A percentile compares a stretch with the other conserved stretches of the same genome.
Conservation (phyloP, 2,329 filamentous ascomycete species). For the Endothia cerciana region DNA sequence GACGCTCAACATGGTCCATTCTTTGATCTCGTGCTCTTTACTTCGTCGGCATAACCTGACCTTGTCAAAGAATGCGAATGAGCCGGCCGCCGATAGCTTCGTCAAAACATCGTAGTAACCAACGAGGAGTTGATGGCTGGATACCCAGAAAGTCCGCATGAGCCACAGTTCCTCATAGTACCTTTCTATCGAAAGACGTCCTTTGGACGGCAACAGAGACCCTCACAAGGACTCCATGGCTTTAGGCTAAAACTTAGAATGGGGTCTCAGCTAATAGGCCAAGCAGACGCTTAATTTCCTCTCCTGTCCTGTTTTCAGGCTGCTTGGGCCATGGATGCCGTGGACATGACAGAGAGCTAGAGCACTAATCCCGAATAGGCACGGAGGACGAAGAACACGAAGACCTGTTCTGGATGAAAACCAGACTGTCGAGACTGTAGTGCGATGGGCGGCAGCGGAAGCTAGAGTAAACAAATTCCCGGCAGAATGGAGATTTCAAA, state of each 20-base stretch:
- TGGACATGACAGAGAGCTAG: too few relatives aligned
- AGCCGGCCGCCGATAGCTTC: too few relatives aligned
- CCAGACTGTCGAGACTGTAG: not conserved
- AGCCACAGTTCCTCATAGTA: not conserved
- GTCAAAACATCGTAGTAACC: too few relatives aligned
- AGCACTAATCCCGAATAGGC: not conserved
- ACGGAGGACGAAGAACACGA: not conserved
- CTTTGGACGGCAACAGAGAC: not conserved
- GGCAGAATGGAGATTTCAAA: not conserved
- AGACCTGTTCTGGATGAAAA: not conserved
- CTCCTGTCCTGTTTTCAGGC: not conserved
- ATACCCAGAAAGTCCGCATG: too few relatives aligned
- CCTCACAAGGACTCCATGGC: not conserved
- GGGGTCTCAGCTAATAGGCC: not conserved
- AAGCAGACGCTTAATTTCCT: not conserved
- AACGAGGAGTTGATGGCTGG: too few relatives aligned
- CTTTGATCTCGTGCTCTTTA: too few relatives aligned
- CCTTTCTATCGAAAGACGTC: not conserved
- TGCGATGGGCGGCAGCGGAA: not conserved
- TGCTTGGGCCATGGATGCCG: not conserved
- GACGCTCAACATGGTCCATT: too few relatives aligned
- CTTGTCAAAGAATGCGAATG: too few relatives aligned
- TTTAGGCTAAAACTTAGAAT: slow-evolving; percentile 12
- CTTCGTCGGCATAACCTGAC: too few relatives aligned
- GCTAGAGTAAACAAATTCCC: not conserved